Evolutionary conservation across 2,329 filamentous ascomycete genomes (phyloP).

Genomic region (Massarina eburnea): DNA sequence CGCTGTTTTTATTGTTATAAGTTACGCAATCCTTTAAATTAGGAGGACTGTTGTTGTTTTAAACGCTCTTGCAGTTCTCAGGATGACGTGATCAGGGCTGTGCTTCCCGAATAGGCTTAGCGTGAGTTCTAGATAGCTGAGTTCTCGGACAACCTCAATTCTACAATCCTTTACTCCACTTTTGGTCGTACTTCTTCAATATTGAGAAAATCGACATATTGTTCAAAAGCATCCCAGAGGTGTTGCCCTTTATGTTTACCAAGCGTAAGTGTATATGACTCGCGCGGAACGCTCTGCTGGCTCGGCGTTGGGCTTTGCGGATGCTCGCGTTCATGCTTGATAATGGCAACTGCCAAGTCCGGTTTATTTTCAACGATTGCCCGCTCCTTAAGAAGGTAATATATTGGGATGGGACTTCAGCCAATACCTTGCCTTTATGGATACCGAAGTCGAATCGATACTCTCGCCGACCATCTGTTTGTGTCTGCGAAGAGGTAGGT

Average conservation of each 20-base stretch:
- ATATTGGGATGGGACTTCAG: conserved; percentile 5
- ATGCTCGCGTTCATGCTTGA: neutral
- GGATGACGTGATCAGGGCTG: no score
- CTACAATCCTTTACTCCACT: no score
- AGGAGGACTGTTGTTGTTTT: no score
- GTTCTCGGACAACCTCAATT: no score
- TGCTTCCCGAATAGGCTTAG: no score
- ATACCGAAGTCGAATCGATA: conserved; percentile 1
- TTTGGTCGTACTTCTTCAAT: no score
- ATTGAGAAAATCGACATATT: no score
- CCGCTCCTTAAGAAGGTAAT: conserved; percentile 4
- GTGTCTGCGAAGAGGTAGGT: neutral
- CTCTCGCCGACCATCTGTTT: neutral
- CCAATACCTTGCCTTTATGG: conserved; percentile 1
- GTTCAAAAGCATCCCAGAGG: neutral
- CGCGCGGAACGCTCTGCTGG: neutral
- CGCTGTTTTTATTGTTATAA: no score
- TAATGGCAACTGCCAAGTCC: neutral
- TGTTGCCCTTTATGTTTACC: conserved; percentile 1
- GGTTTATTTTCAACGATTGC: conserved; percentile 4
- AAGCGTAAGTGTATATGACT: neutral
- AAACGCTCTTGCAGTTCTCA: no score
- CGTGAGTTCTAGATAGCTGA: no score
- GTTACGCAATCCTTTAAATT: no score
- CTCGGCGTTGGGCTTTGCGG: neutral